phyloP scores from a whole-genome alignment of 2,329 filamentous ascomycete genomes.

The Colletotrichum endophyticum region DNA sequence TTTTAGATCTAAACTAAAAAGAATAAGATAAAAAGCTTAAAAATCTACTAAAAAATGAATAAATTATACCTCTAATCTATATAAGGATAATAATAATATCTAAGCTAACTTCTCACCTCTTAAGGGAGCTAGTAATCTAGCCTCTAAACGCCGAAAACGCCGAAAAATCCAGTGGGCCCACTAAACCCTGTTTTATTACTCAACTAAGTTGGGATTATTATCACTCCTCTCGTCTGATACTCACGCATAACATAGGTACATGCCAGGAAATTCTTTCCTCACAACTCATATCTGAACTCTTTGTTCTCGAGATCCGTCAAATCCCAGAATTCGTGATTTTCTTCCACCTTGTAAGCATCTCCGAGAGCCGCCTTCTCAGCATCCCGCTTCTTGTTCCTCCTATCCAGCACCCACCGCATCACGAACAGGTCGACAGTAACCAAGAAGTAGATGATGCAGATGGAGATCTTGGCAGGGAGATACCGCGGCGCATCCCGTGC shows the following conservation, averaged over 20 bases:
- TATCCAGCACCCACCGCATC: conserved; percentile 40
- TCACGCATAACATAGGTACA: not conserved
- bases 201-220: not conserved
- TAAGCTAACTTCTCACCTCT: too few species aligned
- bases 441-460: conserved; percentile 61
- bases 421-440: conserved; percentile 46
- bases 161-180: too few species aligned
- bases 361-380: conserved; percentile 45
- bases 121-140: too few species aligned
- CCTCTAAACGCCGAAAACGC: too few species aligned
- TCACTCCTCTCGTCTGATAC: not conserved
- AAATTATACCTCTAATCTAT: too few species aligned
- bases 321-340: conserved; percentile 63
- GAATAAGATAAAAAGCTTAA: too few species aligned
- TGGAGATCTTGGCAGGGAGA: conserved; percentile 57
- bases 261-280: not conserved
- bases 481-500: conserved; percentile 54
- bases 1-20: too few species aligned
- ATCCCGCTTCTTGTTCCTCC: conserved; percentile 29
- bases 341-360: conserved; percentile 52
- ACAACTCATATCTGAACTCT: conserved; percentile 51
- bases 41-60: too few species aligned
- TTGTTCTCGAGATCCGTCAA: conserved; percentile 71
- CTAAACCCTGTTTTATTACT: too few species aligned
- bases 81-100: too few species aligned